A percentile compares a stretch with the other conserved stretches of the same genome.
Evolutionary conservation across 2,329 filamentous ascomycete genomes (phyloP).

Genomic region (Fusarium humuli): DNA sequence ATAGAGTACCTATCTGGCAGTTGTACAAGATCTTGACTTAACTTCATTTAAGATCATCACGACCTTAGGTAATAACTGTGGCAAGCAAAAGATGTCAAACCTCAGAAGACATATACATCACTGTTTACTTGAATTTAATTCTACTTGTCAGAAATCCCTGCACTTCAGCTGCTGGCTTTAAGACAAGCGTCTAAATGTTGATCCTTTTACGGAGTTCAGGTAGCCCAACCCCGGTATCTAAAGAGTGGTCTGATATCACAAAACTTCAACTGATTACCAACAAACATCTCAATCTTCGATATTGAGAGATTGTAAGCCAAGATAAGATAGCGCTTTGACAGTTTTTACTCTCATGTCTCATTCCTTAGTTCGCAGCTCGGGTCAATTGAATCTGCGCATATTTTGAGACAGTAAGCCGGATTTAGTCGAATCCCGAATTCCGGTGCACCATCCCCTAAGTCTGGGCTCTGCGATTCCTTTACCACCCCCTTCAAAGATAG

Average conservation of each 20-base stretch:
- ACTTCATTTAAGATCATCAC: neutral
- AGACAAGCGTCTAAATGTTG: neutral
- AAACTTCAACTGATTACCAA: neutral
- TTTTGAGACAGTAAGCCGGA: slow-evolving; percentile 18
- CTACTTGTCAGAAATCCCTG: neutral
- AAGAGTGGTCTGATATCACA: neutral
- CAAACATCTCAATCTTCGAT: neutral
- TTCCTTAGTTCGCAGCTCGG: neutral
- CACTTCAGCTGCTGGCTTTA: neutral
- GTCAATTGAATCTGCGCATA: slow-evolving; percentile 1
- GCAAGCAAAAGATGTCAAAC: neutral
- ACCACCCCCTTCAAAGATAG: slow-evolving; percentile 7
- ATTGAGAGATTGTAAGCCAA: neutral
- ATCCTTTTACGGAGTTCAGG: neutral
- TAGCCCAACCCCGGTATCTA: neutral
- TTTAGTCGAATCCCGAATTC: slow-evolving; percentile 23
- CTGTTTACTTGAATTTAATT: neutral
- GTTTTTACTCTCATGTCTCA: neutral
- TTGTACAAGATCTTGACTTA: neutral
- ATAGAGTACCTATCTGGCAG: too few relatives aligned
- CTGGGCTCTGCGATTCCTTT: slow-evolving; percentile 14
- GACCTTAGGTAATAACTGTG: neutral
- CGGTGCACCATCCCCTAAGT: slow-evolving; percentile 17
- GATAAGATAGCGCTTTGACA: neutral
- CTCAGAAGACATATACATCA: neutral